Base-by-base conservation (phyloP, 306 rosid genomes). In the Casuarina glauca region DNA sequence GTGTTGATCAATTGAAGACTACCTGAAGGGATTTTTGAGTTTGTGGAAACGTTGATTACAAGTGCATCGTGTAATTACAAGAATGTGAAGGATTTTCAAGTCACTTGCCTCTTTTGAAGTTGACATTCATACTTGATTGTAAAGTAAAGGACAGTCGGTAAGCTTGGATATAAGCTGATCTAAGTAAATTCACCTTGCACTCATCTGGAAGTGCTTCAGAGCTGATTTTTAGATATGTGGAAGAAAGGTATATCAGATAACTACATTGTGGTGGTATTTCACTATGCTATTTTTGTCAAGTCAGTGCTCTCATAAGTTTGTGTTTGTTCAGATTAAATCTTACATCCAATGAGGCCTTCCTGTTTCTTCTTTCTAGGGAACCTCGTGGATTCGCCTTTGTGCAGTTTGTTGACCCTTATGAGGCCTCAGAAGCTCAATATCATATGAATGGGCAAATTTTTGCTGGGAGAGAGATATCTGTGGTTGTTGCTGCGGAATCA, bases 381-480 rank as follows among this genome's bases (percentile, higher is more conserved):
- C 99, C 99, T 76, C 96, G 99, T 20, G 99, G 99, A 73, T 96
- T 96, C 89, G 99, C 99, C 75, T 96, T 96, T 81, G 93, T 96
- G 79, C 97, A 96, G 81, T 96, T 96, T 88, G 93, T 93, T 81
- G 99, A 96, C 89, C 49, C 94, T 17, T 87, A 93, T 74, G 99
- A 93, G 2, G 99, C 98, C 69, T 89, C 97, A 6, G 99, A 96
- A 84, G 99, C 99, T 70, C 99, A 96, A 75, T 93, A 96, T 84
- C 97, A 96, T 78, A 93, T 96, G 98, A 93, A 96, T 76, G 93
- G 99, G 66, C 85, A 91, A 76, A 90, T 86, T 46, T 93, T 96
- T 88, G 99, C 98, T 76, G 98, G 99, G 71, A 87, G 99, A 82
- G 99, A 96, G 95, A 96, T 96, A 83, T 76, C 94, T 17, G 99